Percentiles rank a stretch among this genome's conserved stretches.
Evolutionary conservation across 495 filamentous ascomycete species (phyloP).

Genomic region (Xylona heveae): DNA sequence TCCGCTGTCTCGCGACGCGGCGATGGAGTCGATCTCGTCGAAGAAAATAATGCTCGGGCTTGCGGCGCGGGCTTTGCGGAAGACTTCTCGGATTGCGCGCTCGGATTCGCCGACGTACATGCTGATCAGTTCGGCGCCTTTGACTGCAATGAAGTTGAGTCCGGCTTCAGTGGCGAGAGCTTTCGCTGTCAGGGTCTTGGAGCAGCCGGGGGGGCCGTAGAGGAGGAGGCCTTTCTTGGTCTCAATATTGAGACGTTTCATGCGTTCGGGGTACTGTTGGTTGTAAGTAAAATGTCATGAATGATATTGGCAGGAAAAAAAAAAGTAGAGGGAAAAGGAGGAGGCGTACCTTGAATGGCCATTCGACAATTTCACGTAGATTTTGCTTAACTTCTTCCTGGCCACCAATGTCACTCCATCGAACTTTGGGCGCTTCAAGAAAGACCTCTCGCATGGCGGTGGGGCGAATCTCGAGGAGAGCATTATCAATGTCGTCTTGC

Average conservation of each 20-base stretch:
- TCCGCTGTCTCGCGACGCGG: conserved; percentile 37
- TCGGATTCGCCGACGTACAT: conserved; percentile 98
- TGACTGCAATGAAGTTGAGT: conserved; percentile 87
- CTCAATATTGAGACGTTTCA: conserved; percentile 35
- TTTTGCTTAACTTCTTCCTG: conserved; percentile 58
- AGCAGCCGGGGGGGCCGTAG: conserved; percentile 89
- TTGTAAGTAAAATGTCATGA: conserved; percentile 2
- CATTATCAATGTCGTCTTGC: conserved; percentile 25
- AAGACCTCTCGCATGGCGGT: conserved; percentile 84
- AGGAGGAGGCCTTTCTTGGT: conserved; percentile 71
- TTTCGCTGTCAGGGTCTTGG: conserved; percentile 84
- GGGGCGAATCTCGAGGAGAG: conserved; percentile 40
- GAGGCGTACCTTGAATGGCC: conserved; percentile 36
- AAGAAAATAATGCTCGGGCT: conserved; percentile 93
- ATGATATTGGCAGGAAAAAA: conserved; percentile 8
- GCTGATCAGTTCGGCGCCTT: conserved; percentile 85
- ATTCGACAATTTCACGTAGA: conserved; percentile 40
- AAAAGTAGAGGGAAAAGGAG: conserved; percentile 4
- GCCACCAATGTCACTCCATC: conserved; percentile 81
- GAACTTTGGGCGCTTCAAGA: conserved; percentile 65
- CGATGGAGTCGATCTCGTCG: conserved; percentile 92
- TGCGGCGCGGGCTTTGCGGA: conserved; percentile 67
- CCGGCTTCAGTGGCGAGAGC: conserved; percentile 82
- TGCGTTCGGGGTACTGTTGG: conserved; percentile 31
- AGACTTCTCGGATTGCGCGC: conserved; percentile 68